These are phyloP conservation scores for Mollisia scopiformis DNA, from an alignment of 2,329 filamentous ascomycete species.

Conservation along the genomic window DNA sequence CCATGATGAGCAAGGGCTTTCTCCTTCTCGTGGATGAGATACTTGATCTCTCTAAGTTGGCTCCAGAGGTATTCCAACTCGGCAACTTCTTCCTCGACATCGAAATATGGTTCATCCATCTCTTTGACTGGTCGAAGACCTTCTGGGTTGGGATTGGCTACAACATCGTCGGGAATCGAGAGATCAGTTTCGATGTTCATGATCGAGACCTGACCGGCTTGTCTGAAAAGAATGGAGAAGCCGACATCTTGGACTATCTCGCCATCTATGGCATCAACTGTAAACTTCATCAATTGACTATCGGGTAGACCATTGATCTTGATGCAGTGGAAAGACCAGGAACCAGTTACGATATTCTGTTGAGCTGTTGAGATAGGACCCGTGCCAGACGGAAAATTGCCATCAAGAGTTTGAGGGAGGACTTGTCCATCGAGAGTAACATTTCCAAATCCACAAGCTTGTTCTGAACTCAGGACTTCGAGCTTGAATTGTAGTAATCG, in stretches of 20 bases:
- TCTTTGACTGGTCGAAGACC: slow-evolving; percentile 19
- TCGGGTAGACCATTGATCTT: slow-evolving; percentile 43
- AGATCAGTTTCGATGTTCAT: slow-evolving; percentile 46
- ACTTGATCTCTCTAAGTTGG: slow-evolving; percentile 45
- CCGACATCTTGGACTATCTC: slow-evolving; percentile 41
- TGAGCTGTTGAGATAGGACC: slow-evolving; percentile 45
- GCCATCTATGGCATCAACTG: slow-evolving; percentile 47
- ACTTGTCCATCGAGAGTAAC: slow-evolving; percentile 50
- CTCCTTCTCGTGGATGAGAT: slow-evolving; percentile 47
- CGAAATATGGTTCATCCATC: slow-evolving; percentile 23
- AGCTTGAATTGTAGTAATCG: slow-evolving; percentile 40
- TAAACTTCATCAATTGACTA: slow-evolving; percentile 49
- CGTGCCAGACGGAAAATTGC: slow-evolving; percentile 39
- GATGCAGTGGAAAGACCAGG: slow-evolving; percentile 53
- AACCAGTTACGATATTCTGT: slow-evolving; percentile 44
- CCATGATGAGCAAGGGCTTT: slow-evolving; percentile 27
- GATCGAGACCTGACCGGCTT: slow-evolving; percentile 45
- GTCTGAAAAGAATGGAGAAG: slow-evolving; percentile 50
- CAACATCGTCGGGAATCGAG: slow-evolving; percentile 34
- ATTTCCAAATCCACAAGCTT: slow-evolving; percentile 50
- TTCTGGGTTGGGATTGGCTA: slow-evolving; percentile 24
- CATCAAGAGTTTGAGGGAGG: slow-evolving; percentile 41
- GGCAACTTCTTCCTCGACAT: slow-evolving; percentile 46
- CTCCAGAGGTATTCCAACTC: slow-evolving; percentile 48
- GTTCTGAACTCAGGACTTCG: slow-evolving; percentile 47